phyloP scores from a whole-genome alignment of 805 yeast genomes.

The Cyberlindnera maritima region DNA sequence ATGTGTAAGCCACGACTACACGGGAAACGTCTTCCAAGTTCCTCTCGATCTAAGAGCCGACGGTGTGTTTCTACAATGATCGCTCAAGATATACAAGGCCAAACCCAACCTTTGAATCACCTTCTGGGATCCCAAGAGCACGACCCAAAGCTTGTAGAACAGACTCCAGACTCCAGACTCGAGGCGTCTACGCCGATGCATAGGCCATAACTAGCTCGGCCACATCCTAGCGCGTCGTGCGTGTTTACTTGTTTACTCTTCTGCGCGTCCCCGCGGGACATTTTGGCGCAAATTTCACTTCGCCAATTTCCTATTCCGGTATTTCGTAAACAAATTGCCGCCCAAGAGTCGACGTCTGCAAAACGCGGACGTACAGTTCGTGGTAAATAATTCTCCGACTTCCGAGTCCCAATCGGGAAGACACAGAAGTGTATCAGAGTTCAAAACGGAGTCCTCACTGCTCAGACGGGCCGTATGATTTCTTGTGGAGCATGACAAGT shows the following conservation, averaged over 20 bases:
- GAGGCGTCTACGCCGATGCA: too few relatives aligned
- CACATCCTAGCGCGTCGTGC: neutral
- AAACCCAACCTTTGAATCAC: too few relatives aligned
- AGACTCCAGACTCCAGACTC: too few relatives aligned
- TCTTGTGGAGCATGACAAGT: too few relatives aligned
- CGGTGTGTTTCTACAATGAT: too few relatives aligned
- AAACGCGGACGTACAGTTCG: neutral
- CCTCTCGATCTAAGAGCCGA: too few relatives aligned
- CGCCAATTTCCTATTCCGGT: conserved; percentile 1
- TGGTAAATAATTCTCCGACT: neutral
- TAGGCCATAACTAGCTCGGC: too few relatives aligned
- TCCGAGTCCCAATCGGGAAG: neutral
- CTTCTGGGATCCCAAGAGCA: too few relatives aligned
- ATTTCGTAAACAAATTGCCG: neutral
- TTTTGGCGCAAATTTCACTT: neutral
- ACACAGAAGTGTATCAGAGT: neutral
- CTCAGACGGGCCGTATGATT: too few relatives aligned
- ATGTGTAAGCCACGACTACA: neutral
- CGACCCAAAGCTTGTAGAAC: too few relatives aligned
- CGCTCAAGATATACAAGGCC: too few relatives aligned
- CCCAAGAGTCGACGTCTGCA: neutral
- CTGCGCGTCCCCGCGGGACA: neutral
- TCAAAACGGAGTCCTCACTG: too few relatives aligned
- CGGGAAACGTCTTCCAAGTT: neutral
- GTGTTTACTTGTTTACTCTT: neutral